Evolutionary conservation across 106 monocot genomes (phyloP).

Genomic region (Dendrobium officinale): DNA sequence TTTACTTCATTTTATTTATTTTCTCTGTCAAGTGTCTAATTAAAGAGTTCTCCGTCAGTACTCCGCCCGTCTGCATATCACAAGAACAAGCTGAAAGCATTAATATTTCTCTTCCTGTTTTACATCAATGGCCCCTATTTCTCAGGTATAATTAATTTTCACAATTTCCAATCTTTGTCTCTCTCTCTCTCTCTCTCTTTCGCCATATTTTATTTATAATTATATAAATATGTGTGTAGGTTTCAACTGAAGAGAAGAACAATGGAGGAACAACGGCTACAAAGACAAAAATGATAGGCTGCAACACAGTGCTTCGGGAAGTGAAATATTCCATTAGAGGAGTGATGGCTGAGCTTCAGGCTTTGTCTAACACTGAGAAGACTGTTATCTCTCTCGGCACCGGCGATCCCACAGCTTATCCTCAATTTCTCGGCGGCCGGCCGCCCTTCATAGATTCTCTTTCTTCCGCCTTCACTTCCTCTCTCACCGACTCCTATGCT

Average conservation of each 20-base stretch:
- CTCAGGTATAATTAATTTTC: not conserved
- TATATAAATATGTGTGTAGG: not conserved
- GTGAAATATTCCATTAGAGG: slow-evolving; percentile 60
- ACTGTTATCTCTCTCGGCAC: slow-evolving; percentile 58
- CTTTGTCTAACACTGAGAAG: slow-evolving; percentile 33
- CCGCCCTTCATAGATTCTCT: slow-evolving; percentile 19
- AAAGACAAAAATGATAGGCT: slow-evolving; percentile 8
- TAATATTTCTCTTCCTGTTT: not conserved
- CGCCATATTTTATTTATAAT: not conserved
- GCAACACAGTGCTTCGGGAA: slow-evolving; percentile 44
- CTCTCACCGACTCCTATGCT: slow-evolving; percentile 52
- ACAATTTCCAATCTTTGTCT: not conserved
- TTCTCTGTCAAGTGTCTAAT: no score
- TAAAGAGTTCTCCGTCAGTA: no score
- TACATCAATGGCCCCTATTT: no score
- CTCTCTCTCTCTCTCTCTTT: not conserved
- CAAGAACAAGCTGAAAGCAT: no score
- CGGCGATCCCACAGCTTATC: slow-evolving; percentile 52
- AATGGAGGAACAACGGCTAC: not conserved
- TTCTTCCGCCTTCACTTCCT: slow-evolving; percentile 21
- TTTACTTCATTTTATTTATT: no score
- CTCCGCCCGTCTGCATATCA: no score
- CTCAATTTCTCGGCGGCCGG: slow-evolving; percentile 30
- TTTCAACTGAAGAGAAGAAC: not conserved
- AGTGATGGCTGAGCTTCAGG: slow-evolving; percentile 43